Base-by-base conservation (phyloP, 345 rosid species). In the Camelina hispida region DNA sequence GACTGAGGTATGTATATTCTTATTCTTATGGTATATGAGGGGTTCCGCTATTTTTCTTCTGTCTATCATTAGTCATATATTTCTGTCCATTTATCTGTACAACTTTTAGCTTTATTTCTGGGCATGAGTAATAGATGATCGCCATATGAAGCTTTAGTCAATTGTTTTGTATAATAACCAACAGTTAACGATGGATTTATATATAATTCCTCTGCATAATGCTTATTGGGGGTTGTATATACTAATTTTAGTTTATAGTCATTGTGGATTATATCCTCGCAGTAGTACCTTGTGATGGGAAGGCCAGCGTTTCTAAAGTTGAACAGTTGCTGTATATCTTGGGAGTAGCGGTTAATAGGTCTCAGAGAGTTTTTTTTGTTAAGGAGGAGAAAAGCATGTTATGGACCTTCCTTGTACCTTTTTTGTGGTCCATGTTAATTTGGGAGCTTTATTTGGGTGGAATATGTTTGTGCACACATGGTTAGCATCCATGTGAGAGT, bases 1-100 rank as follows among this genome's bases (percentile, higher is more conserved):
- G 67, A 62, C 73, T 2, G 87, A 91, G 86, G 99, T 91, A 82
- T 70, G 77, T 52, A 72, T 43, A 59, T 8, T 78, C 57, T 47
- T 43, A 66, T 8, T 78, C 57, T 47, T 70, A 25, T 9, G 6
- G 8, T 25, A 9, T 71, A 23, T 51, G 34, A 51, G 37, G 18
- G 62, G 30, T 50, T 38, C 7, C 15, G 6, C 48, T 44, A 2
- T 37, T 65, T 18, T 7, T 65, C 55, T 44, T 69, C 2, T 37
- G 20, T 34, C 10, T 69, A 50, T 23, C 25, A 23, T 17, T 52
- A 14, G 59, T 62, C 51, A 69, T 62, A 18, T 54, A 4, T 44
- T 5, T 69, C 11, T 15, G n/a, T 68, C 32, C 68, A 13, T 48
- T 40, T 44, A 7, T 75, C 7, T 42, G 66, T 32, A 30, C 62